Evolutionary conservation across 2,329 filamentous ascomycete species (phyloP), one percentile per base, ranked within the genome.

Genomic region (Aschersonia sp.): DNA sequence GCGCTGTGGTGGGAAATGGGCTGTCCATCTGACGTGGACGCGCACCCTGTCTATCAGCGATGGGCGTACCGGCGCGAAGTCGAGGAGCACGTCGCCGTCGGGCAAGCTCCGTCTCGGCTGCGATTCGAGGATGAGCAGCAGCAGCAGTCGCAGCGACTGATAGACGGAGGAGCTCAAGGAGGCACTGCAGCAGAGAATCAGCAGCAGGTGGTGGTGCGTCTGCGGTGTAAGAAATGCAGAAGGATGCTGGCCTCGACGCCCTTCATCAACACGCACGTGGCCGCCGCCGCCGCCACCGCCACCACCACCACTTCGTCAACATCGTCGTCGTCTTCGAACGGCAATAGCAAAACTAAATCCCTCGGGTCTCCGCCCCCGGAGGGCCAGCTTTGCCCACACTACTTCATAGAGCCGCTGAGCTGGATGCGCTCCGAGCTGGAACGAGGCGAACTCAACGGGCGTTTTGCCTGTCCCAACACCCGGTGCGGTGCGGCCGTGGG

Each of bases 381-480:
- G 8, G 44, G 47, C 35, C 50, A 47, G 30, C 46, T 49, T 10
- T 98, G 92, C 58, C 83, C 84, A 22, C 90, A 97, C 63, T 78
- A 89, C 62, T 97, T 96, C 64, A 67, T 97, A 53, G 88, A 97
- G 58, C 87, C 92, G 0, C 70, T 98, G 35, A 86, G 86, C 11
- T 98, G 92, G 92, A 98, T 98, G 92, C 80, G 85, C 6, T 70
- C 81, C 1, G 81, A 83, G 57, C 78, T 98, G 4, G 85, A 89
- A 56, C 76, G 85, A 57, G 88, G 86, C 31, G 78, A 82, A 51
- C 72, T 97, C 30, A 86, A 89, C 51, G 92, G 92, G 30, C 80
- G 90, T 8, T 71, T 98, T 33, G 77, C 81, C 50, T 98, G 92
- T 58, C 90, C 92, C 8, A 85, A 82, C 55, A 50, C 62, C 7